These are phyloP conservation scores for Cordyceps militaris DNA, from an alignment of 2,329 filamentous ascomycete species.

Conservation along the genomic window DNA sequence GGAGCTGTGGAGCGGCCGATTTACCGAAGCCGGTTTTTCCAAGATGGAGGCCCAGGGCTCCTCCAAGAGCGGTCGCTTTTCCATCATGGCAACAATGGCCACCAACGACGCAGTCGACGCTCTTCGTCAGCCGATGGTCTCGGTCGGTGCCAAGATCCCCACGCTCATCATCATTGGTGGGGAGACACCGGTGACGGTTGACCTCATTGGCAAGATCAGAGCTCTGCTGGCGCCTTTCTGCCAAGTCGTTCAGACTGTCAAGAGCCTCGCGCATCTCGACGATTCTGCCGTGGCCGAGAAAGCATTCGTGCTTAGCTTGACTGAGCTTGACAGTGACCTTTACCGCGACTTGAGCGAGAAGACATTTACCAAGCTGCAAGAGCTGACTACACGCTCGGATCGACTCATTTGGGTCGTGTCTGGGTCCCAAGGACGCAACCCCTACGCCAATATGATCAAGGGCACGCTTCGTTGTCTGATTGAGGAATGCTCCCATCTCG, in stretches of 20 bases:
- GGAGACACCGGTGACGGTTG: neutral
- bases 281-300: neutral
- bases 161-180: neutral
- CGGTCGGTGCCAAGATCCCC: neutral
- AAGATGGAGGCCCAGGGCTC: neutral
- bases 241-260: neutral
- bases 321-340: neutral
- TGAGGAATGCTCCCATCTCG: neutral
- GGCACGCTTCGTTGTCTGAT: neutral
- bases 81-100: slow-evolving; percentile 3
- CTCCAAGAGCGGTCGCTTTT: neutral
- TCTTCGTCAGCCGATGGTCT: neutral
- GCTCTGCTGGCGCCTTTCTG: neutral
- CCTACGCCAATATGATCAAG: slow-evolving; percentile 4
- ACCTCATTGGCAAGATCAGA: neutral
- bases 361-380: neutral
- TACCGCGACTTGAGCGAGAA: neutral
- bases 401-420: neutral
- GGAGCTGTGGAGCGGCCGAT: neutral
- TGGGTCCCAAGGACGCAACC: neutral
- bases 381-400: neutral
- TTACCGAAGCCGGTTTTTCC: neutral
- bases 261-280: neutral
- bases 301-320: neutral
- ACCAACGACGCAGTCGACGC: neutral